Conservation (phyloP, 371 early-diverging fungal species). For the Apophysomyces variabilis region DNA sequence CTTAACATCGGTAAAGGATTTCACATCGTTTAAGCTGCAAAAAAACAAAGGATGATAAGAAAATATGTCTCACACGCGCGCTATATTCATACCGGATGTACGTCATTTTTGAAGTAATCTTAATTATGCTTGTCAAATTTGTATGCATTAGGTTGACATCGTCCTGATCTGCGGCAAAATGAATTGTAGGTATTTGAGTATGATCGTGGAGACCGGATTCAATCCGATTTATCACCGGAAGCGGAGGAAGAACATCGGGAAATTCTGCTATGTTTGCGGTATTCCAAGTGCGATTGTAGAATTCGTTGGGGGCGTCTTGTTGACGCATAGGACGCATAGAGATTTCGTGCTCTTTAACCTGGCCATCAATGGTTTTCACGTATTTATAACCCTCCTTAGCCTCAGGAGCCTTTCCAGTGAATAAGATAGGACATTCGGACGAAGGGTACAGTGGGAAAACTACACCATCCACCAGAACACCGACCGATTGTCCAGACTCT, state of each 20-base stretch:
- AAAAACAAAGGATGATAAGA: no score
- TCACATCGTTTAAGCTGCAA: slow-evolving; percentile 24
- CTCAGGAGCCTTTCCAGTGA: slow-evolving; percentile 23
- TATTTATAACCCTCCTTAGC: slow-evolving; percentile 18
- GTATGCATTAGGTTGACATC: slow-evolving; percentile 24
- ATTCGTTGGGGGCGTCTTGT: slow-evolving; percentile 22
- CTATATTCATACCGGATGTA: slow-evolving; percentile 21
- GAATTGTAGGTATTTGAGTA: slow-evolving; percentile 28
- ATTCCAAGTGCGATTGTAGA: slow-evolving; percentile 26
- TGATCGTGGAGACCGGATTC: slow-evolving; percentile 21
- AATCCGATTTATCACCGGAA: slow-evolving; percentile 27
- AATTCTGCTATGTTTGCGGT: slow-evolving; percentile 2
- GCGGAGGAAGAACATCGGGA: slow-evolving; percentile 19
- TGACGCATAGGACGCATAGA: slow-evolving; percentile 15
- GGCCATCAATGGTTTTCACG: slow-evolving; percentile 1
- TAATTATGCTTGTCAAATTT: slow-evolving; percentile 9
- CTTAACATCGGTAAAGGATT: slow-evolving; percentile 22
- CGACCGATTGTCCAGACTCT: slow-evolving; percentile 4
- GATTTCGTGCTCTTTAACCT: slow-evolving; percentile 12
- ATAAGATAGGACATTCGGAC: slow-evolving; percentile 13
- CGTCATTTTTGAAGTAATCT: slow-evolving; percentile 15
- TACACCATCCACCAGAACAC: slow-evolving; percentile 23
- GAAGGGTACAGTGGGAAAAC: slow-evolving; percentile 15
- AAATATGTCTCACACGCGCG: neutral
- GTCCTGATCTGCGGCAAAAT: slow-evolving; percentile 23